Conservation (phyloP, 1,139 yeast genomes). For the Yamadazyma siamensis region DNA sequence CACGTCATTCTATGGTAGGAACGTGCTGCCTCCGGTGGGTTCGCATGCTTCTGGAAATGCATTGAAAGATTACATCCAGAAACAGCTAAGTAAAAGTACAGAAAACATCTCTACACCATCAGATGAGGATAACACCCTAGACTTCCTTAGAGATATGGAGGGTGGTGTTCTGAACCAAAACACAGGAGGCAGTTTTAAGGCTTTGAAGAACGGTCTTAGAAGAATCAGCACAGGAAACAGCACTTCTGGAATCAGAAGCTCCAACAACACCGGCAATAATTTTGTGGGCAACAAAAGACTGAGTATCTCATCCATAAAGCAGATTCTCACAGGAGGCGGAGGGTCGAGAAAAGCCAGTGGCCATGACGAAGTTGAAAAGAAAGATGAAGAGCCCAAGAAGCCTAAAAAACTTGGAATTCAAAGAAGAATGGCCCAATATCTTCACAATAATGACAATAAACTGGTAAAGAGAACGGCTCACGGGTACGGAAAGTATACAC, state of each 20-base stretch:
- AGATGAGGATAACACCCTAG: constrained; percentile 33
- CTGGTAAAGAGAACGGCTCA: constrained; percentile 51
- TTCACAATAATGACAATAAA: constrained; percentile 46
- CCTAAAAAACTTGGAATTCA: constrained; percentile 51
- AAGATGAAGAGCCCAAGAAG: constrained; percentile 7
- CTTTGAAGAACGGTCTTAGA: constrained; percentile 34
- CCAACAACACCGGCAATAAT: constrained; percentile 20
- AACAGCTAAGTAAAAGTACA: constrained; percentile 27
- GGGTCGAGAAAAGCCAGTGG: constrained; percentile 10
- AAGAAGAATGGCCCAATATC: constrained; percentile 60
- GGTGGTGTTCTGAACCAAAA: constrained; percentile 30
- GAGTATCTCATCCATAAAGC: constrained; percentile 41
- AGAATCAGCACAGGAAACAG: constrained; percentile 41
- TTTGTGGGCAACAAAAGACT: constrained; percentile 27
- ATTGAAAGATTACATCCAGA: constrained; percentile 34
- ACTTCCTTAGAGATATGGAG: constrained; percentile 56
- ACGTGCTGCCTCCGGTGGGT: constrained; percentile 18
- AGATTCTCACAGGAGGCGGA: constrained; percentile 37
- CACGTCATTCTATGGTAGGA: constrained; percentile 11
- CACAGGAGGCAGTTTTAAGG: constrained; percentile 47
- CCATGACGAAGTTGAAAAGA: constrained; percentile 5
- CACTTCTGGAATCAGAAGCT: constrained; percentile 14
- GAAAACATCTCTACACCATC: constrained; percentile 17
- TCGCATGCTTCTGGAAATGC: constrained; percentile 12
- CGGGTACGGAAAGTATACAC: constrained; percentile 76